Percentiles rank a stretch among this genome's conserved stretches.
Evolutionary conservation across 306 rosid genomes (phyloP).

Genomic region (Calophaca sinica): DNA sequence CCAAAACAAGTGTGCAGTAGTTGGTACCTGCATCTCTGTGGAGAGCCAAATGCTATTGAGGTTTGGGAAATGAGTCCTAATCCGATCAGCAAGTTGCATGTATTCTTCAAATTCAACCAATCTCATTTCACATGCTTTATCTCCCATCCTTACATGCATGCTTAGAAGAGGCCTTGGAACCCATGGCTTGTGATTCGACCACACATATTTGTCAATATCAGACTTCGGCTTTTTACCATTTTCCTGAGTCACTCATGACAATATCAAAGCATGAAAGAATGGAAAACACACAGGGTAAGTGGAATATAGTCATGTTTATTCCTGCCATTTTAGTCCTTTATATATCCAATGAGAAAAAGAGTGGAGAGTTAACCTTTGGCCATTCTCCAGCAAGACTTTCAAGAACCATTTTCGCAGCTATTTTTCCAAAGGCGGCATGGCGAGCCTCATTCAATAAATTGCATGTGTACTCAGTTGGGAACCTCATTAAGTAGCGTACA

Average conservation of each 20-base stretch:
- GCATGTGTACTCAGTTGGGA: slow-evolving; percentile 76
- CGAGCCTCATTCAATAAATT: slow-evolving; percentile 73
- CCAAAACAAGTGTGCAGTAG: background rate
- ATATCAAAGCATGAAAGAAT: slow-evolving; percentile 20
- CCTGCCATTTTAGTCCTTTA: background rate
- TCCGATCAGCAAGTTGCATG: slow-evolving; percentile 71
- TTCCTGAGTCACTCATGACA: slow-evolving; percentile 49
- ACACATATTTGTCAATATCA: slow-evolving; percentile 73
- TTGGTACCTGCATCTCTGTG: slow-evolving; percentile 83
- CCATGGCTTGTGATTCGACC: slow-evolving; percentile 86
- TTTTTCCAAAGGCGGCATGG: slow-evolving; percentile 83
- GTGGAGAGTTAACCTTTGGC: slow-evolving; percentile 63
- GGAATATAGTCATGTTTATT: background rate
- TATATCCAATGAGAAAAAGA: slow-evolving; percentile 20
- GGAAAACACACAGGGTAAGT: background rate
- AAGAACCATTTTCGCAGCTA: slow-evolving; percentile 75
- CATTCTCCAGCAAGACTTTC: slow-evolving; percentile 57
- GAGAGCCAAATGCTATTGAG: slow-evolving; percentile 78
- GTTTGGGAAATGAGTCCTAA: slow-evolving; percentile 74
- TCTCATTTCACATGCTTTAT: slow-evolving; percentile 89
- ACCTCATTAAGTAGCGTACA: slow-evolving; percentile 84
- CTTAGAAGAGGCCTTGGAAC: slow-evolving; percentile 76
- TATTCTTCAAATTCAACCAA: slow-evolving; percentile 72
- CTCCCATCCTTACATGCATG: slow-evolving; percentile 95
- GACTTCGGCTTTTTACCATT: slow-evolving; percentile 32